Conservation (phyloP, 345 rosid species). For the Salix dunnii region DNA sequence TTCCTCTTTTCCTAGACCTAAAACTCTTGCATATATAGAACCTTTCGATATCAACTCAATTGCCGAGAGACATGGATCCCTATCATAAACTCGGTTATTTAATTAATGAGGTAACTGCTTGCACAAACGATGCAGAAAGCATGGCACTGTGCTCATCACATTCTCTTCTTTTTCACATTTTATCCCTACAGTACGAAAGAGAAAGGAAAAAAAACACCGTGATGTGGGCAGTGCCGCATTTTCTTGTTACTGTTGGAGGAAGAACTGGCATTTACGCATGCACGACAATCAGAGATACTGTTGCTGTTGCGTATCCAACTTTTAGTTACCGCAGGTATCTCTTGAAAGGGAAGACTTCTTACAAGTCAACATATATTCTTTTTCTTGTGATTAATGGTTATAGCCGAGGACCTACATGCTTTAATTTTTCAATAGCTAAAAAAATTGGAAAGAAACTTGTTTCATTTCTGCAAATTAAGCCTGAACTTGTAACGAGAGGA, state of each 20-base stretch:
- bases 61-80: neutral
- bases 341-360: conserved; percentile 17
- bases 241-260: neutral
- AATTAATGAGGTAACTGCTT: neutral
- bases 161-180: neutral
- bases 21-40: no score
- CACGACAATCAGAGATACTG: neutral
- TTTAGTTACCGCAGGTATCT: neutral
- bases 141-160: neutral
- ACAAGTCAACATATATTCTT: conserved; percentile 8
- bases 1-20: neutral
- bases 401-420: no score
- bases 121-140: neutral
- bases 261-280: neutral
- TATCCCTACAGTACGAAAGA: neutral
- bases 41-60: neutral
- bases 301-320: neutral
- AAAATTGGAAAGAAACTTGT: no score
- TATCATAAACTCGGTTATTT: no score
- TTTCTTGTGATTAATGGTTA: neutral
- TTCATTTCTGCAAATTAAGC: no score
- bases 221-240: neutral
- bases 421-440: no score
- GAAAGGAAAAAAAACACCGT: neutral
- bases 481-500: no score